Base-by-base conservation (phyloP, 2,329 filamentous ascomycete species). In the Cercospora nicotianae region DNA sequence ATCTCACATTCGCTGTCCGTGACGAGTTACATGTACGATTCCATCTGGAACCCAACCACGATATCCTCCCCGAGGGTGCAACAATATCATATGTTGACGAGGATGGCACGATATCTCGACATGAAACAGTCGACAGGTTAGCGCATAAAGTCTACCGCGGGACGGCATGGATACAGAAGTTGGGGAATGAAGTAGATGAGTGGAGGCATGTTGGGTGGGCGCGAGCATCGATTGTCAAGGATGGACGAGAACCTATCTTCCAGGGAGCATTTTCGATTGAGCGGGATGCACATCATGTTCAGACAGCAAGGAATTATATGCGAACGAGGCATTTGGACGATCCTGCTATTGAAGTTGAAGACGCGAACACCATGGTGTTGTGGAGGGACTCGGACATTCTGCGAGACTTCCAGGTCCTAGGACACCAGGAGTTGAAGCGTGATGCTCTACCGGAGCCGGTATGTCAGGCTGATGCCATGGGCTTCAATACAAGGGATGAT, bases 141-240 rank as follows among this genome's bases (percentile, higher is more conserved):
- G 87, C 89, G 26, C 92, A 97, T 81, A 91, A 89, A 75, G 90
- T 98, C 3, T 99, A 89, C 83, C 93, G 90, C 79, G 95, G 95
- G 42, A 85, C 87, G 28, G 86, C 92, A 1, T 96, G 90, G 83
- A 80, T 93, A 58, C 86, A 89, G 62, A 65, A 71, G 69, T 85
- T 86, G 23, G 81, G 84, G 5, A 85, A 85, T 39, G 73, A 72
- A 51, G 70, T 76, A 62, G 83, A 86, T 8, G 86, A 88, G 72
- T 98, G 93, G 92, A 88, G 88, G 65, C 88, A 90, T 71, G 91
- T 90, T 16, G 95, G 95, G 55, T 97, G 92, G 92, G 92, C 94
- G 53, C 87, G 95, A 67, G 88, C 98, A 69, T 88, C 89, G 59
- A 83, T 99, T 10, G 86, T 88, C 73, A 84, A 85, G 70, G 95